These are phyloP conservation scores for Musa schizocarpa DNA, from an alignment of 176 grass and related monocot species.

Conservation along the genomic window DNA sequence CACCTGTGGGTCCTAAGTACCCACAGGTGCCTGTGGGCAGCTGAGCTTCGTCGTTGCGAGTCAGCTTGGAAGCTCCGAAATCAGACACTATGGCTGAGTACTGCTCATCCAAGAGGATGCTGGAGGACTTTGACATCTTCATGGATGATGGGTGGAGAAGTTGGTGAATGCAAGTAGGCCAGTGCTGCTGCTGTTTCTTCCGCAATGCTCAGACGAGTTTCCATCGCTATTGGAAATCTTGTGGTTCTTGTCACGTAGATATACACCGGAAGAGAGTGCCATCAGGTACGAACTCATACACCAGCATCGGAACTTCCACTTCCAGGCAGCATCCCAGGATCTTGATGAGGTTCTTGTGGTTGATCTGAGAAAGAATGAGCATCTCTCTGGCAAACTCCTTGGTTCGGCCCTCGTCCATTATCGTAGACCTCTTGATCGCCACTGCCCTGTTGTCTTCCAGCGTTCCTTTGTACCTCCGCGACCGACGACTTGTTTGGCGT, in stretches of 20 bases:
- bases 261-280: not conserved
- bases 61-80: not conserved
- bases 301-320: not conserved
- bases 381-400: slow-evolving; percentile 21
- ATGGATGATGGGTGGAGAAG: slow-evolving; percentile 1
- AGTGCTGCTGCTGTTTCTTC: slow-evolving; percentile 19
- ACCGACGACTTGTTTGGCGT: not conserved
- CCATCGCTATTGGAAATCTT: slow-evolving; percentile 11
- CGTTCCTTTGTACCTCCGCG: slow-evolving; percentile 18
- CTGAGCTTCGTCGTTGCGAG: not conserved
- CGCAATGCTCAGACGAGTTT: slow-evolving; percentile 26
- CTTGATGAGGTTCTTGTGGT: slow-evolving; percentile 13
- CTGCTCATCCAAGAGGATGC: slow-evolving; percentile 7
- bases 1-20: too few species aligned
- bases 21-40: not conserved
- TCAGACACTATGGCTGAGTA: slow-evolving; percentile 1
- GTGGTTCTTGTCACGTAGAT: slow-evolving; percentile 15
- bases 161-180: slow-evolving; percentile 1
- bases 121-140: slow-evolving; percentile 10
- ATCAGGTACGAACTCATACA: slow-evolving; percentile 7
- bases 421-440: slow-evolving; percentile 28
- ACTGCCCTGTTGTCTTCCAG: slow-evolving; percentile 11
- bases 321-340: slow-evolving; percentile 9
- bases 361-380: slow-evolving; percentile 17
- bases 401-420: slow-evolving; percentile 14